Base-by-base conservation (phyloP, 1,284 basidiomycete genomes). In the Ceratobasidium sp. region DNA sequence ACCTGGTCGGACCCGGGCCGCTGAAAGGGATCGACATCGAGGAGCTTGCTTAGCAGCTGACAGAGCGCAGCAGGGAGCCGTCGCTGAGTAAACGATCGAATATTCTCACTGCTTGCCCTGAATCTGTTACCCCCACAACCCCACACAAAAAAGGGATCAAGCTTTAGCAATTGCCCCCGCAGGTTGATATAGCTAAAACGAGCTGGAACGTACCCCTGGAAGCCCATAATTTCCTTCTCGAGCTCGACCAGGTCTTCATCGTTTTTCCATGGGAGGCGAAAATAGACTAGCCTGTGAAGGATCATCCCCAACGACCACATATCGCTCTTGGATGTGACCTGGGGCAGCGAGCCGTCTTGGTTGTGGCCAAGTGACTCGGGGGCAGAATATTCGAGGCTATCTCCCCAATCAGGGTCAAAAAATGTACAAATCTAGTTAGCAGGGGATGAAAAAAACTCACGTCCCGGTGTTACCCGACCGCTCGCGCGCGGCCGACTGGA, bases 381-480 rank as follows among this genome's bases (percentile, higher is more conserved):
- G 0, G 96, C 92, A 3, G 91, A 89, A 80, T 94, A 95, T 84
- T 94, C 93, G 33, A 95, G 85, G 0, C 93, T 94, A 79, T n/a
- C 30, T 66, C 3, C 54, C 23, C 65, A 10, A 8, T 50, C 68
- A 33, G 41, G 62, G 7, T 35, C 23, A 60, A 18, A 60, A 35
- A 35, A 60, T 4, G 35, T 38, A 16, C 12, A 50, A 35, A 57
- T 23, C 18, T 67, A 20, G n/a, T 79, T 18, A 77, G 74, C 16
- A 5, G 41, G 74, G 33, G 78, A 52, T 38, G 23, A 64, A 38
- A 84, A 80, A 20, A 35, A 92, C 96, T 84, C 87, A 95, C 87
- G 96, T 98, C 79, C 96, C 96, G 23, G 96, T 98, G 83, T 97
- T 96, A 7, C 96, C 96, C 1, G 94, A 94, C 20, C 95, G 89